Evolutionary conservation across 495 filamentous ascomycete genomes (phyloP).

Genomic region (Cryomyces antarcticus): DNA sequence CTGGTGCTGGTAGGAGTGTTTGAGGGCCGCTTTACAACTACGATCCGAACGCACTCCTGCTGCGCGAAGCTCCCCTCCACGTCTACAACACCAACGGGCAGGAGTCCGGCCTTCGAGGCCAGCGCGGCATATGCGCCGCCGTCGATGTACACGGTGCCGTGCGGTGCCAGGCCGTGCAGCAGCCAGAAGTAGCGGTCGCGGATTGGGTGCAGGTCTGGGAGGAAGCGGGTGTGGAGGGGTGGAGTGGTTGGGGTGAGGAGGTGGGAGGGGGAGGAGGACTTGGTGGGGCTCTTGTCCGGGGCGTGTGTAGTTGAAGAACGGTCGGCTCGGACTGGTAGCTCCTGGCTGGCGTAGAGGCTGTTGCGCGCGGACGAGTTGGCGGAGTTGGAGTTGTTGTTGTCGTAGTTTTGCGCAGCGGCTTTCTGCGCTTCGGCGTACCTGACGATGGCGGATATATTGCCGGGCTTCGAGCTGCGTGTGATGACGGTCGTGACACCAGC

Average conservation of each 20-base stretch:
- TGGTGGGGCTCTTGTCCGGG: slow-evolving; percentile 1
- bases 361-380: slow-evolving; percentile 1
- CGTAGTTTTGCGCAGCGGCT: neutral
- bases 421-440: slow-evolving; percentile 45
- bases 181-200: slow-evolving; percentile 94
- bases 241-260: slow-evolving; percentile 9
- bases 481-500: slow-evolving; percentile 93
- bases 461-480: slow-evolving; percentile 72
- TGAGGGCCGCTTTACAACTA: slow-evolving; percentile 42
- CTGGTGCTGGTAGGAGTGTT: slow-evolving; percentile 20
- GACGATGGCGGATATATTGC: slow-evolving; percentile 81
- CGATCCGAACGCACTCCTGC: slow-evolving; percentile 73
- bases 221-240: slow-evolving; percentile 82
- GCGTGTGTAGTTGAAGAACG: neutral
- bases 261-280: slow-evolving; percentile 2
- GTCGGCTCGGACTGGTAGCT: neutral
- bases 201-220: slow-evolving; percentile 69
- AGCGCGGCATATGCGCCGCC: slow-evolving; percentile 66
- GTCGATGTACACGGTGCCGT: slow-evolving; percentile 85
- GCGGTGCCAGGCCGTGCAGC: slow-evolving; percentile 77
- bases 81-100: slow-evolving; percentile 77
- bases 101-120: slow-evolving; percentile 60
- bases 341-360: neutral
- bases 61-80: slow-evolving; percentile 75
- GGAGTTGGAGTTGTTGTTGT: neutral